A percentile compares a stretch with the other conserved stretches of the same genome.
These are phyloP conservation scores for Fusarium tricinctum DNA, from an alignment of 2,329 filamentous ascomycete genomes.

Conservation along the genomic window DNA sequence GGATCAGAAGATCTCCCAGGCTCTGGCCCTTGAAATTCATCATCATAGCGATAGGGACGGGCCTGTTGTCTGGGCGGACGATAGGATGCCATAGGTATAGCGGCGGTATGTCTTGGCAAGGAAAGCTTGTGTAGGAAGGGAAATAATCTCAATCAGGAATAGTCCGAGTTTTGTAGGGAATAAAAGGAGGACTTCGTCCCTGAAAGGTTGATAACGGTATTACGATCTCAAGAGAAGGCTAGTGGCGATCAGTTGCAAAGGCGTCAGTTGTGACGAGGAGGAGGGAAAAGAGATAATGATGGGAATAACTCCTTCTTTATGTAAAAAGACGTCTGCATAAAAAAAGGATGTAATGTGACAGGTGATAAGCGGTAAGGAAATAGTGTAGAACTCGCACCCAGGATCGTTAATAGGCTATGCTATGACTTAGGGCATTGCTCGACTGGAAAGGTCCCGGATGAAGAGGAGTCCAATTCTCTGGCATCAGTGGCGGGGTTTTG, in stretches of 20 bases:
- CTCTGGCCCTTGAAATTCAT: constrained; percentile 45
- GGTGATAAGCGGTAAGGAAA: constrained; percentile 27
- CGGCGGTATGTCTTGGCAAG: not conserved
- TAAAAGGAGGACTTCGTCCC: not conserved
- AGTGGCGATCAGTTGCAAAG: constrained; percentile 10
- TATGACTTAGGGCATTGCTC: constrained; percentile 18
- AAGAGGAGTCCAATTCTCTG: constrained; percentile 2
- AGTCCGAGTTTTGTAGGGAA: not conserved
- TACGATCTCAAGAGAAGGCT: constrained; percentile 10
- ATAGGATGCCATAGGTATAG: constrained; percentile 47
- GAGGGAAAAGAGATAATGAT: constrained; percentile 9
- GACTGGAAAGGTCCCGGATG: not conserved
- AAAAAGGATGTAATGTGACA: constrained; percentile 17
- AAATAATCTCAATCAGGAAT: not conserved
- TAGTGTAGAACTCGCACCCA: constrained; percentile 4
- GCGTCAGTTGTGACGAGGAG: constrained; percentile 26
- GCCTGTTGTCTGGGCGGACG: constrained; percentile 45
- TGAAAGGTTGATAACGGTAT: constrained; percentile 11
- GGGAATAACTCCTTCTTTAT: constrained; percentile 43
- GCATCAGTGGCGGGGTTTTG: constrained; percentile 29
- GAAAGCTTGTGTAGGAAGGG: not conserved
- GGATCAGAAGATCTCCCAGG: constrained; percentile 40
- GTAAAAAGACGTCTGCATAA: constrained; percentile 21
- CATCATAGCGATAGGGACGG: constrained; percentile 45
- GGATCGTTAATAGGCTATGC: constrained; percentile 23